A percentile compares a stretch with the other conserved stretches of the same genome.
Evolutionary conservation across 1,284 basidiomycete genomes (phyloP).

Genomic region (Ustilago loliicola): DNA sequence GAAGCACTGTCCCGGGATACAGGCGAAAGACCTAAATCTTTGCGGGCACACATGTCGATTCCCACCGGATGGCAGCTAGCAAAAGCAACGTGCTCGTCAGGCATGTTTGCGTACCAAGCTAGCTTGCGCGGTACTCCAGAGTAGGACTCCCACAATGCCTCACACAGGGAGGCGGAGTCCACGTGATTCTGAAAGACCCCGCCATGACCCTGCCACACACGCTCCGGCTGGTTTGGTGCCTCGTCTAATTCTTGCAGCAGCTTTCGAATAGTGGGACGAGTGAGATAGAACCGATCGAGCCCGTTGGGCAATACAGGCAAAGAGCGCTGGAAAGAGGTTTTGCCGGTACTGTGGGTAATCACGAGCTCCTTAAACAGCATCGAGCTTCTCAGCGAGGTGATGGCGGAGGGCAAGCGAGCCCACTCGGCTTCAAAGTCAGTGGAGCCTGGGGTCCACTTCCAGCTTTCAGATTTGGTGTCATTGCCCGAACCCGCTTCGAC

Average conservation of each 20-base stretch:
- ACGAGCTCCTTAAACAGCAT: slow-evolving; percentile 27
- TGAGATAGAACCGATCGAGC: slow-evolving; percentile 31
- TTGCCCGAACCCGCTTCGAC: slow-evolving; percentile 25
- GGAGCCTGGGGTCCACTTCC: background rate
- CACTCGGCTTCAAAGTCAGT: slow-evolving; percentile 35
- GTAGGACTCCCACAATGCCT: slow-evolving; percentile 35
- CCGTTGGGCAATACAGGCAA: slow-evolving; percentile 26
- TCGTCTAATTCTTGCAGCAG: slow-evolving; percentile 27
- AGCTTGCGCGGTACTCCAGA: slow-evolving; percentile 28
- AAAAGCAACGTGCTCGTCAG: slow-evolving; percentile 9
- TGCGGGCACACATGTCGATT: background rate
- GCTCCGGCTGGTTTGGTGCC: no score
- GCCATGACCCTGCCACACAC: background rate
- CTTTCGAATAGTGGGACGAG: slow-evolving; percentile 29
- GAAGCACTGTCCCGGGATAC: background rate
- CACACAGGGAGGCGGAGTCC: slow-evolving; percentile 15
- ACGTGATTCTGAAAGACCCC: slow-evolving; percentile 10
- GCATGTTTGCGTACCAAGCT: slow-evolving; percentile 17
- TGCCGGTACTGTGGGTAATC: slow-evolving; percentile 16
- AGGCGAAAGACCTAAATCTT: slow-evolving; percentile 5
- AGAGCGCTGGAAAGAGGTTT: slow-evolving; percentile 16
- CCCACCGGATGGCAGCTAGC: slow-evolving; percentile 5
- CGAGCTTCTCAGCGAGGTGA: slow-evolving; percentile 23
- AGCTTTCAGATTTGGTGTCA: slow-evolving; percentile 1
- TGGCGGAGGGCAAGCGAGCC: slow-evolving; percentile 30